Conservation (phyloP, 2,329 filamentous ascomycete genomes). For the Oidium heveae region DNA sequence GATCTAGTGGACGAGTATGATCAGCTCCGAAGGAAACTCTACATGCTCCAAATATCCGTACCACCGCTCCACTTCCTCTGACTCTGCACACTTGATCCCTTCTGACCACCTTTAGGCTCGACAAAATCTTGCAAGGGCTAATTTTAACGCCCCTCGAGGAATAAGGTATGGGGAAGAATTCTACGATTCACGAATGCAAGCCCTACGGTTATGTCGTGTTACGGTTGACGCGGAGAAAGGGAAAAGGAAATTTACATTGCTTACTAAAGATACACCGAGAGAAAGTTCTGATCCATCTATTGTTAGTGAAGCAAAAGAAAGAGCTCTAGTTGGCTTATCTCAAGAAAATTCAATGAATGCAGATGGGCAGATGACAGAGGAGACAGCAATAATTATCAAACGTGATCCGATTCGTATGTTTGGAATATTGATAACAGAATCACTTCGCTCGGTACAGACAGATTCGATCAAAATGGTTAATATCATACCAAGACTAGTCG, state of each 20-base stretch:
- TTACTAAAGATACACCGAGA: slow-evolving; percentile 26
- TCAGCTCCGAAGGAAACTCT: slow-evolving; percentile 27
- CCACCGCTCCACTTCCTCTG: background rate
- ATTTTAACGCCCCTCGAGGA: slow-evolving; percentile 40
- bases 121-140: slow-evolving; percentile 37
- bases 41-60: slow-evolving; percentile 26
- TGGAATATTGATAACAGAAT: slow-evolving; percentile 24
- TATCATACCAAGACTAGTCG: slow-evolving; percentile 29
- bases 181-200: slow-evolving; percentile 52
- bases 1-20: slow-evolving; percentile 41
- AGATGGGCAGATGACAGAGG: background rate
- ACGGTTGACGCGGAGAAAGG: slow-evolving; percentile 6
- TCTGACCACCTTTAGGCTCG: slow-evolving; percentile 6
- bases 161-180: slow-evolving; percentile 41
- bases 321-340: background rate
- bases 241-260: slow-evolving; percentile 1
- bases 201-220: slow-evolving; percentile 21
- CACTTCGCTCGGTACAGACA: slow-evolving; percentile 29
- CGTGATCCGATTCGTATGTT: slow-evolving; percentile 32
- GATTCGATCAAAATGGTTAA: slow-evolving; percentile 29
- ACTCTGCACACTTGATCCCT: background rate
- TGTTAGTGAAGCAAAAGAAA: background rate
- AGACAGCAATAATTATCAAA: background rate
- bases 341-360: background rate
- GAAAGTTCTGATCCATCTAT: too few species aligned